Base-by-base conservation (phyloP, 2,329 filamentous ascomycete genomes). In the Hirsutella minnesotensis region DNA sequence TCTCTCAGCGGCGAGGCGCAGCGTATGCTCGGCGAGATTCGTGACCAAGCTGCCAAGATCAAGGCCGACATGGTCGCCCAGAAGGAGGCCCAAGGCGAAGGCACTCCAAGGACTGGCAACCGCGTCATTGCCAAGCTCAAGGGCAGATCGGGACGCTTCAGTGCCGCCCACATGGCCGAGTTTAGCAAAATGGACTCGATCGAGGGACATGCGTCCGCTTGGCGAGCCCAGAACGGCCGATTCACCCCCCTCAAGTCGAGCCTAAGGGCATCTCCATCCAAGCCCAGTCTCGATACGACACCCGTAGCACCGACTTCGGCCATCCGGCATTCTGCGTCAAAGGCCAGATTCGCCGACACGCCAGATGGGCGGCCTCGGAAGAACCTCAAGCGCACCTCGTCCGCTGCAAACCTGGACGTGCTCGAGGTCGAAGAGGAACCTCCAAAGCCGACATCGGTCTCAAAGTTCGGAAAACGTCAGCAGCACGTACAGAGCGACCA, bases 121-220 rank as follows among this genome's bases (percentile, higher is more conserved):
- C 81, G 90, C 50, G 86, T 80, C 61, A 84, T 94, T 55, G 89
- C 84, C 7, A 78, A 79, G 51, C 79, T 89, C 12, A 94, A 82
- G 65, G 81, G 86, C 51, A 89, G 82, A 59, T 74, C 78, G 40
- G 69, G 80, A 39, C 81, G 90, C 38, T 96, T 82, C 65, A 95
- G 86, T 58, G 82, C 87, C 48, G 80, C 77, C 31, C 90, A 96
- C 59, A 83, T 86, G 76, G 79, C 81, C 40, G 77, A 90, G 56
- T 95, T 96, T 67, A 86, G 86, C 65, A 96, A 94, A 70, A 95
- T 96, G 90, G 88, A 95, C 59, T 95, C 89, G 2, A 95, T 96
- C 56, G 86, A 79, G 36, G 81, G 81, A 48, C 89, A 95, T 58
- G 73, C 87, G 9, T 94, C 89, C 10, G 77, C 82, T 15, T 92